Base-by-base conservation (phyloP, 305 asterid genomes). In the Fraxinus platypoda region DNA sequence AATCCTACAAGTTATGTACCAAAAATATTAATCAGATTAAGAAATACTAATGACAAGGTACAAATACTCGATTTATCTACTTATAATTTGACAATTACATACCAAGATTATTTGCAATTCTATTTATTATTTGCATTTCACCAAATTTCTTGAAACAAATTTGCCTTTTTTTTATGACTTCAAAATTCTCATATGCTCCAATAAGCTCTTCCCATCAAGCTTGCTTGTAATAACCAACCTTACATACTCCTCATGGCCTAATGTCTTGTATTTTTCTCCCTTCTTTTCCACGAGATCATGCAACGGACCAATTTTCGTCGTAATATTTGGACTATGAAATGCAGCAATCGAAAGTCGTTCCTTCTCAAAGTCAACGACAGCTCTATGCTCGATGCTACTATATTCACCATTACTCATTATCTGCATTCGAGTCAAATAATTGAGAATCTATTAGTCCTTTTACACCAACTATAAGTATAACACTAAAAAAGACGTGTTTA, bases 381-480 rank as follows among this genome's bases (percentile, higher is more conserved):
- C 89, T 81, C 91, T 88, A 11, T 82, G 89, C 78, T 88, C 91
- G 15, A 88, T 88, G 87, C 91, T 85, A 43, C 79, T 38, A 15
- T 88, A 88, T 57, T 79, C 84, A 0, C 89, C 87, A 68, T 85
- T 88, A 11, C 84, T 88, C 86, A 85, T 81, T 33, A 87, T 87
- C 88, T 88, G 85, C 72, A 68, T 15, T 23, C 9, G 7, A 3
- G 5, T 4, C 57, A 38, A 81, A 66, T 46, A 38, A 46, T 46
- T 13, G 11, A 76, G 41, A 72, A 28, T 13, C 19, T 30, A 1
- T 52, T 6, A 17, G 23, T 52, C 64, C 2, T 52, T 52, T 52
- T 5, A 52, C 19, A 52, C 23, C 25, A 17, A 52, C 64, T n/a
- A 4, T 52, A 52, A 52, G 17, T 52, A 5, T 6, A 52, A 52